Conservation (phyloP, 768 basidiomycete genomes). For the Mycena pura region DNA sequence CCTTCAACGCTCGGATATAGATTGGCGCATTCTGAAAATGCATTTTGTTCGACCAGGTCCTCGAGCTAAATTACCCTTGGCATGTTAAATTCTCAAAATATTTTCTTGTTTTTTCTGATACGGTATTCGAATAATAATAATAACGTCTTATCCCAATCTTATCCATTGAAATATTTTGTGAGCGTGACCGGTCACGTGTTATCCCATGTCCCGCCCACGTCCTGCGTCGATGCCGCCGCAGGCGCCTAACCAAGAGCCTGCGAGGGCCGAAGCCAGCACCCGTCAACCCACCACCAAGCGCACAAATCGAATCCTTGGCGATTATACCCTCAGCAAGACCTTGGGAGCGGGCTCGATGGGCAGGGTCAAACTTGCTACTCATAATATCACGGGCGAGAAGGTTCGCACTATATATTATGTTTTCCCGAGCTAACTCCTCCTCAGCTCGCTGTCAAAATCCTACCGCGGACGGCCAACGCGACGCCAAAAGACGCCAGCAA, state of each 20-base stretch:
- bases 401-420: slow-evolving; percentile 51
- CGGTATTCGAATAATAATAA: too few relatives aligned
- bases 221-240: slow-evolving; percentile 21
- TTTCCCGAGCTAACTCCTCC: background rate
- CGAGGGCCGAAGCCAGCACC: background rate
- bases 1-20: too few relatives aligned
- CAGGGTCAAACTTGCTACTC: slow-evolving; percentile 95
- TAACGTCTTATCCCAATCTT: too few relatives aligned
- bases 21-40: too few relatives aligned
- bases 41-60: too few relatives aligned
- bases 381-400: slow-evolving; percentile 90
- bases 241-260: slow-evolving; percentile 2
- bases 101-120: too few relatives aligned
- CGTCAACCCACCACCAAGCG: slow-evolving; percentile 40
- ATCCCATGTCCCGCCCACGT: background rate
- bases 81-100: too few relatives aligned
- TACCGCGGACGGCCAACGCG: slow-evolving; percentile 64
- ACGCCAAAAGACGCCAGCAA: slow-evolving; percentile 91
- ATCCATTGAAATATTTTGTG: too few relatives aligned
- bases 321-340: slow-evolving; percentile 96
- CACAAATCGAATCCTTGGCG: slow-evolving; percentile 76
- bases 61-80: too few relatives aligned
- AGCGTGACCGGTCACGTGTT: too few relatives aligned
- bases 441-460: slow-evolving; percentile 97
- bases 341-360: slow-evolving; percentile 99